Evolutionary conservation across 352 stramenopile species (phyloP).

Genomic region (Phytophthora podocarpi): DNA sequence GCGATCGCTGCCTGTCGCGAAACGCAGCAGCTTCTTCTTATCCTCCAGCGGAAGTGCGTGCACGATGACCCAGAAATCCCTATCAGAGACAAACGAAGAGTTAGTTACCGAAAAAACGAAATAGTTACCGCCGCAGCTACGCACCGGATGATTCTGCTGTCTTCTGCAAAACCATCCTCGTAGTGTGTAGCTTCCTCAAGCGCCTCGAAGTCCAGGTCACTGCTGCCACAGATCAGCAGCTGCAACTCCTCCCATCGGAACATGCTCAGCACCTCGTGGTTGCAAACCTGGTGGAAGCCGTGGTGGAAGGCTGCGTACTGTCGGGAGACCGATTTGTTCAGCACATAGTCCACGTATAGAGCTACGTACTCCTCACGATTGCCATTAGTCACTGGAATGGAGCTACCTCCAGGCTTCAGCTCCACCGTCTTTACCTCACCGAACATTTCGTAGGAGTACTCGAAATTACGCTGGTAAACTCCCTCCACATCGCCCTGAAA

Average conservation of each 20-base stretch:
- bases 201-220: constrained; percentile 79
- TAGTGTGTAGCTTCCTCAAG: constrained; percentile 78
- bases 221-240: constrained; percentile 75
- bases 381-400: constrained; percentile 62
- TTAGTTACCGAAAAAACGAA: neutral
- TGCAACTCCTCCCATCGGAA: constrained; percentile 85
- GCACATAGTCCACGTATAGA: constrained; percentile 76
- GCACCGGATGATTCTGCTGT: constrained; percentile 66
- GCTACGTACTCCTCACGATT: constrained; percentile 78
- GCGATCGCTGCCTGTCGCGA: constrained; percentile 86
- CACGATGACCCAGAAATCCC: constrained; percentile 85
- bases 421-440: constrained; percentile 81
- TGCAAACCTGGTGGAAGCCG: constrained; percentile 80
- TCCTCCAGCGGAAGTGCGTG: constrained; percentile 78
- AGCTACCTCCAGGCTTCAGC: constrained; percentile 62
- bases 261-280: constrained; percentile 72
- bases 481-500: constrained; percentile 76
- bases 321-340: constrained; percentile 60
- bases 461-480: constrained; percentile 75
- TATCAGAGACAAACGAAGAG: constrained; percentile 13
- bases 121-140: neutral
- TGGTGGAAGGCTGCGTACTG: constrained; percentile 80
- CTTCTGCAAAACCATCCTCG: constrained; percentile 74
- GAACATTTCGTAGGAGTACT: constrained; percentile 85
- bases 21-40: constrained; percentile 88